Evolutionary conservation across 306 rosid genomes (phyloP).

Genomic region (Trichosanthes cucumerina): DNA sequence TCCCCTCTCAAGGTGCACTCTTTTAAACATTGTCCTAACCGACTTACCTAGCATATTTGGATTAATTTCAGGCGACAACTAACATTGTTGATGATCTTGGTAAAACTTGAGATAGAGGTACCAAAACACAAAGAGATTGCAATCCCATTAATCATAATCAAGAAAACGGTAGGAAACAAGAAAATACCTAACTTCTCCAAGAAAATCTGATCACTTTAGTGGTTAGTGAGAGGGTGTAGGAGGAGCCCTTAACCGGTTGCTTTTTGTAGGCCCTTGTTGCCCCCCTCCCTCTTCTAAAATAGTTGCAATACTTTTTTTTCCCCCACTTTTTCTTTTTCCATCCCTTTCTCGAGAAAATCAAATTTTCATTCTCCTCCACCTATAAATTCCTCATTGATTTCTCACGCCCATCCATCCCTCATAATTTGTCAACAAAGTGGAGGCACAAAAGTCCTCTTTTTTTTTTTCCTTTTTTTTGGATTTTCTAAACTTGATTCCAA

Average conservation of each 20-base stretch:
- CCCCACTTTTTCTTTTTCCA: neutral
- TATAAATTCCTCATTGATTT: neutral
- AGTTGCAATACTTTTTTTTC: neutral
- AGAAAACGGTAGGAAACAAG: slow-evolving; percentile 29
- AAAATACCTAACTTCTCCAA: slow-evolving; percentile 61
- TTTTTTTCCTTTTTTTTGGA: neutral
- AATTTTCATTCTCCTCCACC: neutral
- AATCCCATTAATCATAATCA: slow-evolving; percentile 12
- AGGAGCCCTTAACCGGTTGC: slow-evolving; percentile 31
- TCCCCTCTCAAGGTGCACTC: too few species aligned
- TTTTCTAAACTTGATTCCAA: neutral
- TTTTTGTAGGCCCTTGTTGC: slow-evolving; percentile 42
- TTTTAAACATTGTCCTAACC: too few species aligned
- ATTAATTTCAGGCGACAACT: too few species aligned
- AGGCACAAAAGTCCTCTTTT: neutral
- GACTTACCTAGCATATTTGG: too few species aligned
- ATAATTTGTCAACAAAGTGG: slow-evolving; percentile 4
- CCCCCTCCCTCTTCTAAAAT: slow-evolving; percentile 14
- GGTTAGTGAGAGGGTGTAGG: slow-evolving; percentile 32
- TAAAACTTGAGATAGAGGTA: neutral
- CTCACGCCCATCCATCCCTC: neutral
- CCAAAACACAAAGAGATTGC: neutral
- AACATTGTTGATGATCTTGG: too few species aligned
- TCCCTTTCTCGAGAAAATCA: neutral
- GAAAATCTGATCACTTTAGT: slow-evolving; percentile 55